phyloP scores from a whole-genome alignment of 176 grass and related monocot genomes.

The Zea luxurians region DNA sequence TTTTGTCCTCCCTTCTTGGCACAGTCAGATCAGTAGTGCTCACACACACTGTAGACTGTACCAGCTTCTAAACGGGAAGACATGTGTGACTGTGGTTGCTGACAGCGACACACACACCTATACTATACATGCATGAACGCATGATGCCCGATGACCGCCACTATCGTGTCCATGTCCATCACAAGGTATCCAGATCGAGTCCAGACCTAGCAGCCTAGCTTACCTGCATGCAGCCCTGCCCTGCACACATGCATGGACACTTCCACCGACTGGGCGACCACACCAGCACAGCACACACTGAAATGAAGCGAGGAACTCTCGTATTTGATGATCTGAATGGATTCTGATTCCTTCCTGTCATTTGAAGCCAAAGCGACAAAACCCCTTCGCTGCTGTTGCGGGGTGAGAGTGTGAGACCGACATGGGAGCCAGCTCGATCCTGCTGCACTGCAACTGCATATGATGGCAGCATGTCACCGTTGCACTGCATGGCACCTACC shows the following conservation, averaged over 20 bases:
- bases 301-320: neutral
- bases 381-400: neutral
- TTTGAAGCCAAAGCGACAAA: constrained; percentile 27
- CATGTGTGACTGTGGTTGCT: neutral
- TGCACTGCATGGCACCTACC: neutral
- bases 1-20: neutral
- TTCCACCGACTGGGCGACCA: neutral
- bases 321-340: neutral
- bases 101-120: neutral
- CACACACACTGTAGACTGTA: constrained; percentile 8
- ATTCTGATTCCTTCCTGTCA: constrained; percentile 29
- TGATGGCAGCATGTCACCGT: constrained; percentile 10
- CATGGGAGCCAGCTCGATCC: constrained; percentile 38
- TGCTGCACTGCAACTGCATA: neutral
- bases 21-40: neutral
- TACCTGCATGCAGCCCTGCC: neutral
- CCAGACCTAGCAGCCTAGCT: neutral
- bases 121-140: neutral
- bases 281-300: neutral
- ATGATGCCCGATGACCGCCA: neutral
- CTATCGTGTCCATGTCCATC: constrained; percentile 17
- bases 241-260: neutral
- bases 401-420: constrained; percentile 12
- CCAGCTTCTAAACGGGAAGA: neutral
- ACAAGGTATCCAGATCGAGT: neutral